Evolutionary conservation across 352 stramenopile genomes (phyloP), one percentile per base, ranked within the genome.

Genomic region (Labyrinthula sp.): DNA sequence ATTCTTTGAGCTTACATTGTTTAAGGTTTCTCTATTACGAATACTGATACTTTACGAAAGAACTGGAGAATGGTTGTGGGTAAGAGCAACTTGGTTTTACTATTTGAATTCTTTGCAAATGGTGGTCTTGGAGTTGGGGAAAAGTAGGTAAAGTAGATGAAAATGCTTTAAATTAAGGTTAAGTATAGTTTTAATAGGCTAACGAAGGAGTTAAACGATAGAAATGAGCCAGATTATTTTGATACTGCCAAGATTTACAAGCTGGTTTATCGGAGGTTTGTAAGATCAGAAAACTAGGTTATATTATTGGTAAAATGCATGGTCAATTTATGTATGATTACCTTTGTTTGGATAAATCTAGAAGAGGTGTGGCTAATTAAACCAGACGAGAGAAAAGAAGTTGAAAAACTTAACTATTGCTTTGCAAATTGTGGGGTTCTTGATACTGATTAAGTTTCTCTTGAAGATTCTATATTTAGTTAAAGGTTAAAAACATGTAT

Each of bases 201-300:
- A 35, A 75, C 95, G 17, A 69, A 79, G 22, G 89, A 84, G 12
- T 75, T 98, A 23, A 95, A 97, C 60, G 86, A 94, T 61, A 67
- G 79, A 9, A 81, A 91, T 12, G 78, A 86, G 36, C 62, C 71
- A 33, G 64, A 75, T 37, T 43, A 77, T 39, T 73, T 95, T 54
- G 71, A 75, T 21, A 47, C 81, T 6, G 81, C 89, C 49, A 68
- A 85, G 23, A 70, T 93, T 7, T 90, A 85, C 25, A 82, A 95
- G 86, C 85, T 58, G 91, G 91, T 72, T 82, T 99, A 9, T 72
- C 99, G 6, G 89, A 98, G 63, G 89, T 89, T 6, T 89, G 98
- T 22, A 77, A 84, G 31, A 89, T 99, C 21, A 90, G 92, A 48
- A 78, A 89, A 31, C 74, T 87, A 30, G 91, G 89, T 1, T 98